These are phyloP conservation scores for Rauvolfia tetraphylla DNA, from an alignment of 257 asterid genomes.

Conservation along the genomic window DNA sequence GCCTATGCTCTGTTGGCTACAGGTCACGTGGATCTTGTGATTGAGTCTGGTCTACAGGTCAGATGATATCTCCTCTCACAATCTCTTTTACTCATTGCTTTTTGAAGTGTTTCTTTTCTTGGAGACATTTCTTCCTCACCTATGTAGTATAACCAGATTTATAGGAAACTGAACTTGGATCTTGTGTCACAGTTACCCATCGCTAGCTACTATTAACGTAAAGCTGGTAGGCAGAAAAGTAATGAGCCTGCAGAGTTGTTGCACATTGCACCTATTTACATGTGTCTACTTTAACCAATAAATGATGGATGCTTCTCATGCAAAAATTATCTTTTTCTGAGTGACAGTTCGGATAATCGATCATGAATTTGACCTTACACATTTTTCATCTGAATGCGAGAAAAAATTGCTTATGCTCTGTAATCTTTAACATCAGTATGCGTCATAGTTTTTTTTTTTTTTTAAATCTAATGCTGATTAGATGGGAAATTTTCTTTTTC, in stretches of 20 bases:
- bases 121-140: background rate
- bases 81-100: background rate
- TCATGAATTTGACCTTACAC: background rate
- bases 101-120: background rate
- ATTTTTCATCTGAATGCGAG: background rate
- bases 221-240: background rate
- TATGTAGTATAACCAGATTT: background rate
- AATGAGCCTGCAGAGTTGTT: background rate
- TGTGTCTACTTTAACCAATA: background rate
- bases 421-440: background rate
- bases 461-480: background rate
- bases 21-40: slow-evolving; percentile 85
- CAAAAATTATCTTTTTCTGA: background rate
- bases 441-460: no score
- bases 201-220: background rate
- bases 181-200: background rate
- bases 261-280: background rate
- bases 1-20: slow-evolving; percentile 94
- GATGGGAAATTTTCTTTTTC: background rate
- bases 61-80: slow-evolving; percentile 12
- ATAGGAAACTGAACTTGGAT: background rate
- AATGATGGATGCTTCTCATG: background rate
- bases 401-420: background rate
- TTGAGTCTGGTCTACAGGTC: slow-evolving; percentile 96
- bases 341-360: background rate